Percentiles rank a stretch among this genome's conserved stretches.
These are phyloP conservation scores for Gastrolobium bilobum DNA, from an alignment of 306 rosid genomes.

Conservation along the genomic window DNA sequence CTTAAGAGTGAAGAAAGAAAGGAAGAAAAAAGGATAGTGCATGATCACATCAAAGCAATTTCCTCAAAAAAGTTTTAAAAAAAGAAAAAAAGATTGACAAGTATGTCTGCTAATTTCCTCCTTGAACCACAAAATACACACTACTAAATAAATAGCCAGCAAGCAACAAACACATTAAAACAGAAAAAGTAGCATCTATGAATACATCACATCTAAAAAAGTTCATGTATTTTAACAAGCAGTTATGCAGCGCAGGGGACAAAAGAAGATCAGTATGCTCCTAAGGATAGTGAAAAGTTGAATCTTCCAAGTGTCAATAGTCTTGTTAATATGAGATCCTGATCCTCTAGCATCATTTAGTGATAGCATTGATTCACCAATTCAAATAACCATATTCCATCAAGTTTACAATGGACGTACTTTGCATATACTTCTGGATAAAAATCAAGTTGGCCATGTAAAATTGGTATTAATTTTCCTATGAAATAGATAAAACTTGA, in stretches of 20 bases:
- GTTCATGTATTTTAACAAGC: slow-evolving; percentile 12
- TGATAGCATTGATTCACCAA: background rate
- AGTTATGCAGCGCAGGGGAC: background rate
- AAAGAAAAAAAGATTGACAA: background rate
- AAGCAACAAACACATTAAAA: slow-evolving; percentile 1
- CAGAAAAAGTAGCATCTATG: background rate
- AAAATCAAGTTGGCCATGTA: slow-evolving; percentile 17
- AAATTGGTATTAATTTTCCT: background rate
- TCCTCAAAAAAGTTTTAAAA: background rate
- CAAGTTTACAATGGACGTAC: slow-evolving; percentile 19
- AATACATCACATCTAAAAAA: slow-evolving; percentile 14
- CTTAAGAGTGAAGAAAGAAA: slow-evolving; percentile 1
- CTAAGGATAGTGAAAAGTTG: background rate
- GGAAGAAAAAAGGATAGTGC: background rate
- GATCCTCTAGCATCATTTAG: background rate
- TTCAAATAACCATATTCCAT: slow-evolving; percentile 19
- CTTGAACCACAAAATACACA: background rate
- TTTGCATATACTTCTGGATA: background rate
- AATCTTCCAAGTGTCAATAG: slow-evolving; percentile 15
- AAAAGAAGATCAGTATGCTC: background rate
- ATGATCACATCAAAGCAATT: slow-evolving; percentile 11
- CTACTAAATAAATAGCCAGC: slow-evolving; percentile 5
- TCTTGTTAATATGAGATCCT: slow-evolving; percentile 9
- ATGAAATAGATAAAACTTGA: background rate
- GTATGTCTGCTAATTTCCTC: slow-evolving; percentile 19